Evolutionary conservation across 768 basidiomycete genomes (phyloP).

Genomic region (Trichaptum fuscoviolaceum): DNA sequence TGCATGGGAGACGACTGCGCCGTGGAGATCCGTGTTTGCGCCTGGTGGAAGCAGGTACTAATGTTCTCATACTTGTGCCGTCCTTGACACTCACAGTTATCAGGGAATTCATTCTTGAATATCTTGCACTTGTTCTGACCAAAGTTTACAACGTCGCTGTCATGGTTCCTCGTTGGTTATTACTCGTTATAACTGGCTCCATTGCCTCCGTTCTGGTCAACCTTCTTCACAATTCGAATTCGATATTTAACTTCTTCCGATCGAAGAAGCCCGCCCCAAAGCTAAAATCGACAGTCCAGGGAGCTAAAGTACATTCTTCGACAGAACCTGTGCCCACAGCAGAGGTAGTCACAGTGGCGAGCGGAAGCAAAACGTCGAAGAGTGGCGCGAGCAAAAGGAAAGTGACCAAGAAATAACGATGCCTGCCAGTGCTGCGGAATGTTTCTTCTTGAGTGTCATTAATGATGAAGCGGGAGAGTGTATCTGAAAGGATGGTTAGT

Average conservation of each 20-base stretch:
- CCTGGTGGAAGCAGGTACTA: conserved; percentile 77
- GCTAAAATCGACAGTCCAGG: background rate
- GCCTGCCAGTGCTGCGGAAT: background rate
- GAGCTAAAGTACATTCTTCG: background rate
- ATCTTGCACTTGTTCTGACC: conserved; percentile 44
- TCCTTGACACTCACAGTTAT: conserved; percentile 3
- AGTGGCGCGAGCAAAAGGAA: conserved; percentile 3
- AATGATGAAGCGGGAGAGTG: background rate
- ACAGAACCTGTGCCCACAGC: background rate
- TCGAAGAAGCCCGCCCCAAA: background rate
- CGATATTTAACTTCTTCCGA: background rate
- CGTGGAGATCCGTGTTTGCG: conserved; percentile 64
- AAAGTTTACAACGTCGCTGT: conserved; percentile 47
- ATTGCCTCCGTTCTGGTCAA: conserved; percentile 64
- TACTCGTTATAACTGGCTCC: conserved; percentile 61
- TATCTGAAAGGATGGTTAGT: background rate
- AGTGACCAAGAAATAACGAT: background rate
- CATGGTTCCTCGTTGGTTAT: conserved; percentile 64
- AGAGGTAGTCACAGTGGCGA: background rate
- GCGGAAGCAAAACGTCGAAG: background rate
- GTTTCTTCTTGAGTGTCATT: background rate
- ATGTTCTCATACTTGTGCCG: conserved; percentile 15
- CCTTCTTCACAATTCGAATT: conserved; percentile 44
- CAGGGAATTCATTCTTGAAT: conserved; percentile 68
- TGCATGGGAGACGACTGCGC: conserved; percentile 53